Evolutionary conservation across 2,329 filamentous ascomycete genomes (phyloP).

Genomic region (Stachybotrys chartarum): DNA sequence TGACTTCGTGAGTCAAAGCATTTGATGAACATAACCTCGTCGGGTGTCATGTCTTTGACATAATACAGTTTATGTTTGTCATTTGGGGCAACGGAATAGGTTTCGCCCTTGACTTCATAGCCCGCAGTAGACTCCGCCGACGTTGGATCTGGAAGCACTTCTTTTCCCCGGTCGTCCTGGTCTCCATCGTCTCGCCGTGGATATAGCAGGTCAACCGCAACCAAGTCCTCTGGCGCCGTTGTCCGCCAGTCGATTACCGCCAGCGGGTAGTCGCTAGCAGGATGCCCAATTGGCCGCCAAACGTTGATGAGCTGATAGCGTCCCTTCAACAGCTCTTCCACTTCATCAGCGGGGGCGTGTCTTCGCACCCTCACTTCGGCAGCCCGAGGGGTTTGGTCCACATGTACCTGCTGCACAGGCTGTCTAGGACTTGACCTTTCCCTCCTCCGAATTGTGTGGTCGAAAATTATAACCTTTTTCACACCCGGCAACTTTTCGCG

Average conservation of each 20-base stretch:
- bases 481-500: constrained; percentile 45
- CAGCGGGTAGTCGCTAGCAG: constrained; percentile 14
- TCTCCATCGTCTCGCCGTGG: constrained; percentile 11
- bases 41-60: constrained; percentile 16
- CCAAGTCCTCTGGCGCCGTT: constrained; percentile 13
- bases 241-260: constrained; percentile 16
- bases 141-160: constrained; percentile 9
- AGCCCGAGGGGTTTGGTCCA: constrained; percentile 62
- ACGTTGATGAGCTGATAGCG: constrained; percentile 50
- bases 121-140: constrained; percentile 11
- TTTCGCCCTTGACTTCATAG: constrained; percentile 14
- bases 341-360: constrained; percentile 44
- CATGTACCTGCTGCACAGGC: constrained; percentile 64
- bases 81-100: constrained; percentile 11
- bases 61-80: constrained; percentile 16
- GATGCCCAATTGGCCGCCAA: constrained; percentile 21
- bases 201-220: constrained; percentile 14
- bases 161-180: constrained; percentile 16
- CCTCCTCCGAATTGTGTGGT: constrained; percentile 60
- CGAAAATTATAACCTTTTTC: constrained; percentile 60
- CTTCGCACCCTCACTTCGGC: constrained; percentile 54
- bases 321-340: constrained; percentile 23
- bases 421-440: constrained; percentile 48
- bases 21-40: constrained; percentile 19
- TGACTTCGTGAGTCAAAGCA: constrained; percentile 18